Evolutionary conservation across 192 early-diverging fungal species (phyloP), one percentile per base, ranked within the genome.

Genomic region (Coemansia sp.): DNA sequence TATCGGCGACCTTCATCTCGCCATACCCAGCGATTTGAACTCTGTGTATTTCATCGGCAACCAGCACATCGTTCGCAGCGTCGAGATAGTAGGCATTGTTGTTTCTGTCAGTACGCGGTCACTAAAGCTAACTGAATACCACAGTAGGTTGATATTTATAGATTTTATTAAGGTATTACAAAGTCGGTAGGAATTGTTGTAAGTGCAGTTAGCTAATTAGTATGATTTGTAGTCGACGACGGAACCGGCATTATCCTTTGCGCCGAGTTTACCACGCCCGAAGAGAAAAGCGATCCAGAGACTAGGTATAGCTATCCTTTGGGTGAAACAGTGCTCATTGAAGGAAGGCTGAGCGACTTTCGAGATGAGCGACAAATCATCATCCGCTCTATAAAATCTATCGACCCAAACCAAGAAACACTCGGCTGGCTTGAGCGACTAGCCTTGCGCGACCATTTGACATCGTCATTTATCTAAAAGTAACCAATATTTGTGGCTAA

Each of bases 351-450:
- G 41, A 63, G 59, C 25, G 63, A 58, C 12, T 82, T 68, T 55
- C 63, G 76, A 29, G 64, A 62, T 50, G 51, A 74, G 53, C 80
- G 72, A 41, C 68, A 82, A 59, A 59, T 82, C 12, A 66, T 75
- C 14, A 58, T 69, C 29, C 76, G 73, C 37, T 36, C 39, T 1
- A 48, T 73, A 55, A 68, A 58, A 21, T 9, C 27, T 0, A 59
- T 75, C 8, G 76, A 72, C 15, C 72, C 76, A 12, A 68, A 82
- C 58, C 42, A 72, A 5, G 80, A 82, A 34, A 66, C 76, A 12
- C 63, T 71, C 17, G 76, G 69, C 34, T 82, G 80, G 80, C 67
- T 82, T 17, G 75, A 82, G 44, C 71, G 80, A 17, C 68, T 82
- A 19, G 55, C 65, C 19, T 39, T 82, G 44, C 75, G 80, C n/a